Conservation (phyloP, 495 filamentous ascomycete species). For the Neurospora sp. region DNA sequence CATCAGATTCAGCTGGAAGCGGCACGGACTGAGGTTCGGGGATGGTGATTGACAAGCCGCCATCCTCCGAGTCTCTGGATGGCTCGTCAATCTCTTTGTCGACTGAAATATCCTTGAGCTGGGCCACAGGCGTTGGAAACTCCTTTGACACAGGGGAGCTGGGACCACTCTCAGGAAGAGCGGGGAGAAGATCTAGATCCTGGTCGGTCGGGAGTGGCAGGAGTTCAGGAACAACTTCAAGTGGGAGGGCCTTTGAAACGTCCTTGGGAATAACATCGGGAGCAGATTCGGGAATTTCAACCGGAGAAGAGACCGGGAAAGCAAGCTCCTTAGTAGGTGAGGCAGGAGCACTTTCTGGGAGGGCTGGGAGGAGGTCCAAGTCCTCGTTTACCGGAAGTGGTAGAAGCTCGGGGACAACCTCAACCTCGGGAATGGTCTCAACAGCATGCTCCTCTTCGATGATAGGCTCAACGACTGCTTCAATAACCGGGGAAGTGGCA, state of each 20-base stretch:
- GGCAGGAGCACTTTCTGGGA: conserved; percentile 5
- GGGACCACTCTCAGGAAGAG: conserved; percentile 1
- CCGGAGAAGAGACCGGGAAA: conserved; percentile 1
- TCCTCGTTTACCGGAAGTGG: background rate
- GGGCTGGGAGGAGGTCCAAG: conserved; percentile 2
- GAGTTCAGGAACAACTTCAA: background rate
- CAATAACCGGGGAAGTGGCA: background rate
- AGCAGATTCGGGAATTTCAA: background rate
- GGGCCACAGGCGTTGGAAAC: background rate
- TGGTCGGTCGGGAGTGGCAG: background rate
- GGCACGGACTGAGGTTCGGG: background rate
- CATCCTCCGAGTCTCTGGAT: background rate
- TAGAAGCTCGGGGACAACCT: background rate
- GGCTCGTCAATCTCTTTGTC: background rate
- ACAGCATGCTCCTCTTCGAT: no score
- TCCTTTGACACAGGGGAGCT: background rate
- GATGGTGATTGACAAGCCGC: background rate
- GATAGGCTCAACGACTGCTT: background rate
- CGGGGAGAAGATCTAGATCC: conserved; percentile 22
- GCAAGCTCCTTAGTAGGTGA: background rate
- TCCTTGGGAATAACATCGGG: background rate
- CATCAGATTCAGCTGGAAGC: background rate
- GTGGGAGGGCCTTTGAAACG: background rate
- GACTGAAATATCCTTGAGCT: background rate
- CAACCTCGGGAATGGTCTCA: background rate